Base-by-base conservation (phyloP, 2,329 filamentous ascomycete species). In the Xylaria multiplex region DNA sequence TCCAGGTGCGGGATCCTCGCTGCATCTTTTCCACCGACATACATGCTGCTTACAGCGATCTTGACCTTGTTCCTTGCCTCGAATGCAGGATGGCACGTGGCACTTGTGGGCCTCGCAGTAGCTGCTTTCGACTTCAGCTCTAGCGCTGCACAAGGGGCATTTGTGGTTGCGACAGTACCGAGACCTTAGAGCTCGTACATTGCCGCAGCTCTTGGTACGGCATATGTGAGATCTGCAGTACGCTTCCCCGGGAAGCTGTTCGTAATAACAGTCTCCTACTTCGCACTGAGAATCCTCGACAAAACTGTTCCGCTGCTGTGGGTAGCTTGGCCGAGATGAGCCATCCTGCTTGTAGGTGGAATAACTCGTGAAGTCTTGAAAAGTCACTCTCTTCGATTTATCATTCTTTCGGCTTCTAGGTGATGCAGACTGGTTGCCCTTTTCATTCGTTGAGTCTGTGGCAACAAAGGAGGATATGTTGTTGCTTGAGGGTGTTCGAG, bases 141-240 rank as follows among this genome's bases (percentile, higher is more conserved):
- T 13, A 2, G 35, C 14, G 19, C 14, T 48, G 54, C 59, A 57
- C 2, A 27, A 52, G 14, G 24, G 35, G 43, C 48, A 62, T 14
- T 59, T 63, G 32, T 66, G 64, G 3, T 9, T 9, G 32, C 56
- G 30, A 45, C 64, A 66, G 22, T 55, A 43, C 7, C 24, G 64
- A 0, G 60, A 48, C 24, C 64, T 55, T 24, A 43, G 8, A 4
- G 16, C 45, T 5, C 49, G 64, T 35, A 66, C 42, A 7, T 48
- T 19, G 13, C 16, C 19, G 22, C 64, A 66, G 19, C 43, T 50
- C 8, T 46, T 49, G 27, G 22, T 6, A 6, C 46, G 40, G 49
- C 64, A 66, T 13, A 32, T 46, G 59, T 66, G 64, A 8, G 8
- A 8, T 22, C 22, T 13, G 55, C 64, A 66, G 42, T 63, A 66